These are phyloP conservation scores for Skeletonema tropicum DNA, from an alignment of 108 stramenopile genomes.

Conservation along the genomic window DNA sequence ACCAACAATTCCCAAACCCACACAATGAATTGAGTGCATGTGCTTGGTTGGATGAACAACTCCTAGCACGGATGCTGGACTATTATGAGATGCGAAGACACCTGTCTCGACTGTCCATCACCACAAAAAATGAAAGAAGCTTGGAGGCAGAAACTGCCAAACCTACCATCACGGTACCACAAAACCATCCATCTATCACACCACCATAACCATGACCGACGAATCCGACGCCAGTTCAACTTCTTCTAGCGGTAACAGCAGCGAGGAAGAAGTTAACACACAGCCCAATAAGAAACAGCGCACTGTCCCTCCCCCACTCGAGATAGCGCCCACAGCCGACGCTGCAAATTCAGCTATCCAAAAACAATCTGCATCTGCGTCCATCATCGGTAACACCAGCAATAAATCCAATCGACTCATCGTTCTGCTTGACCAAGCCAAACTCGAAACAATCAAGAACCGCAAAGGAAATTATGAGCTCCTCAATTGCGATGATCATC, in stretches of 20 bases:
- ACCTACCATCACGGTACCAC: too few relatives aligned
- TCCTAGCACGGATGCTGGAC: too few relatives aligned
- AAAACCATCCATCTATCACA: too few relatives aligned
- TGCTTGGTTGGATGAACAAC: too few relatives aligned
- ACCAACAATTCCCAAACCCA: too few relatives aligned
- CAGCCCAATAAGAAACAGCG: conserved; percentile 58
- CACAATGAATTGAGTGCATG: too few relatives aligned
- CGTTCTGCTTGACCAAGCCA: conserved; percentile 92
- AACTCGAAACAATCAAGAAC: conserved; percentile 97
- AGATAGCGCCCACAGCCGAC: conserved; percentile 57
- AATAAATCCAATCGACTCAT: conserved; percentile 52
- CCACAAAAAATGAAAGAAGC: too few relatives aligned
- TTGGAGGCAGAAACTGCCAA: too few relatives aligned
- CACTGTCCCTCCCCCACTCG: conserved; percentile 56
- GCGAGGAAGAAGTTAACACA: neutral
- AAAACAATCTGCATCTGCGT: conserved; percentile 28
- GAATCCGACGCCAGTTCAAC: conserved; percentile 36
- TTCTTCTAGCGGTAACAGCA: conserved; percentile 12
- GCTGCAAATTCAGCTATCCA: conserved; percentile 33
- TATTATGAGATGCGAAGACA: too few relatives aligned
- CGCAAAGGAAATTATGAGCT: conserved; percentile 92
- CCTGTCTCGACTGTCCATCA: too few relatives aligned
- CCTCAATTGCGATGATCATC: conserved; percentile 99
- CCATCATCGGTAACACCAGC: conserved; percentile 31
- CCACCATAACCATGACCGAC: conserved; percentile 26